phyloP scores from a whole-genome alignment of 2,329 filamentous ascomycete species.

The Plenodomus lindquistii region DNA sequence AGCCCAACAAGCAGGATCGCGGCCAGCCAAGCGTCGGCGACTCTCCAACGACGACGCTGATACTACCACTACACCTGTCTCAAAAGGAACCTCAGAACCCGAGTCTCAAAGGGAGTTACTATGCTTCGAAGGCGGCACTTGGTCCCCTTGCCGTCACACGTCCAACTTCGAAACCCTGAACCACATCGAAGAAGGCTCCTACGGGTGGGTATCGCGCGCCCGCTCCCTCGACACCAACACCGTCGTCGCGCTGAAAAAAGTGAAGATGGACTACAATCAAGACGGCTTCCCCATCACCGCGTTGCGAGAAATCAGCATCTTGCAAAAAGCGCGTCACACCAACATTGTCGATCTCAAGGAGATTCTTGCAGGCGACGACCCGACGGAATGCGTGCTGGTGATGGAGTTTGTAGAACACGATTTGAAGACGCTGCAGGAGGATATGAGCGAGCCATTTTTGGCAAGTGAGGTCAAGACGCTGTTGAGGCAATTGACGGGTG shows the following conservation, averaged over 20 bases:
- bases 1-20: conserved; percentile 27
- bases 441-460: conserved; percentile 92
- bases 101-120: conserved; percentile 62
- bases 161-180: conserved; percentile 92
- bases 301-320: conserved; percentile 87
- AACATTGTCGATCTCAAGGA: conserved; percentile 85
- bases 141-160: conserved; percentile 75
- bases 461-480: conserved; percentile 92
- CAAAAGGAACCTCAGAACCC: conserved; percentile 23
- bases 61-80: conserved; percentile 6
- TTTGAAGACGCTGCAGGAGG: conserved; percentile 86
- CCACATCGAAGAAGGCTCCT: conserved; percentile 96
- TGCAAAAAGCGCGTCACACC: conserved; percentile 76
- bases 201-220: conserved; percentile 90
- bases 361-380: conserved; percentile 74
- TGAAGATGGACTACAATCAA: conserved; percentile 76
- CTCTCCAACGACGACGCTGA: conserved; percentile 54
- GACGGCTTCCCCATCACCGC: conserved; percentile 93
- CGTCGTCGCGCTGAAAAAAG: conserved; percentile 88
- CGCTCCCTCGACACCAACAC: conserved; percentile 72
- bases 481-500: conserved; percentile 78
- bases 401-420: conserved; percentile 99
- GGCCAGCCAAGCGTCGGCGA: conserved; percentile 64
- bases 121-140: conserved; percentile 69
- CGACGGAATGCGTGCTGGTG: conserved; percentile 80